Percentiles rank a stretch among this genome's conserved stretches.
Conservation (phyloP, 371 early-diverging fungal species). For the Parasitella parasitica region DNA sequence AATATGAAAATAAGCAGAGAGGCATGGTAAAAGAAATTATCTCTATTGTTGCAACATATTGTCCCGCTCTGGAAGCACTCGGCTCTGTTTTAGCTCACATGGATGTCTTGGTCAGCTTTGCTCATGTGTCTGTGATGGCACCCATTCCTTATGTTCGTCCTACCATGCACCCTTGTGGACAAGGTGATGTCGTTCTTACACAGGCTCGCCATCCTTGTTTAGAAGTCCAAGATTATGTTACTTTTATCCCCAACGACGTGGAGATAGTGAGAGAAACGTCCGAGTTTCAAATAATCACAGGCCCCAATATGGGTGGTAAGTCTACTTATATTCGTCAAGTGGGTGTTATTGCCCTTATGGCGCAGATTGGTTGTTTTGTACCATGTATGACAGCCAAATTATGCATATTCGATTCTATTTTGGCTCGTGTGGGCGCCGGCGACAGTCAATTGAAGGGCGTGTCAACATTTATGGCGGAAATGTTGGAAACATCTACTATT, state of each 20-base stretch:
- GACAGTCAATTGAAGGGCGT: conserved; percentile 94
- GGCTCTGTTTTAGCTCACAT: conserved; percentile 79
- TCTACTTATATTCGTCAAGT: conserved; percentile 96
- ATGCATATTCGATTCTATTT: conserved; percentile 89
- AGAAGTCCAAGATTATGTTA: conserved; percentile 90
- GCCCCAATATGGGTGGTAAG: conserved; percentile 98
- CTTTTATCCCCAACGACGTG: conserved; percentile 94
- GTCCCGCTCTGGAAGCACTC: conserved; percentile 75
- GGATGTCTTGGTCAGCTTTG: conserved; percentile 89
- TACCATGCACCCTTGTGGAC: conserved; percentile 53
- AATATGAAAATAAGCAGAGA: conserved; percentile 72
- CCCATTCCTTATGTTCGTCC: conserved; percentile 87
- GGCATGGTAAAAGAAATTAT: conserved; percentile 85
- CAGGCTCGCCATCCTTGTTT: conserved; percentile 91
- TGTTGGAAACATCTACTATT: conserved; percentile 97
- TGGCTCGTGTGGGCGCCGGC: conserved; percentile 96
- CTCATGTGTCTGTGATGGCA: conserved; percentile 82
- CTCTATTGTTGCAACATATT: conserved; percentile 79
- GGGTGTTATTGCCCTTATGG: conserved; percentile 94
- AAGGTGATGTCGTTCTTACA: conserved; percentile 64
- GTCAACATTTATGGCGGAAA: conserved; percentile 99
- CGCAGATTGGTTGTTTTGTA: conserved; percentile 98
- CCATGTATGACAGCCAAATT: conserved; percentile 86
- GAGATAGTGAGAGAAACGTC: conserved; percentile 61
- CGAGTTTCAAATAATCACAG: conserved; percentile 84